Evolutionary conservation across 2,329 filamentous ascomycete genomes (phyloP), one percentile per base, ranked within the genome.

Genomic region (Samsoniella hepiali): DNA sequence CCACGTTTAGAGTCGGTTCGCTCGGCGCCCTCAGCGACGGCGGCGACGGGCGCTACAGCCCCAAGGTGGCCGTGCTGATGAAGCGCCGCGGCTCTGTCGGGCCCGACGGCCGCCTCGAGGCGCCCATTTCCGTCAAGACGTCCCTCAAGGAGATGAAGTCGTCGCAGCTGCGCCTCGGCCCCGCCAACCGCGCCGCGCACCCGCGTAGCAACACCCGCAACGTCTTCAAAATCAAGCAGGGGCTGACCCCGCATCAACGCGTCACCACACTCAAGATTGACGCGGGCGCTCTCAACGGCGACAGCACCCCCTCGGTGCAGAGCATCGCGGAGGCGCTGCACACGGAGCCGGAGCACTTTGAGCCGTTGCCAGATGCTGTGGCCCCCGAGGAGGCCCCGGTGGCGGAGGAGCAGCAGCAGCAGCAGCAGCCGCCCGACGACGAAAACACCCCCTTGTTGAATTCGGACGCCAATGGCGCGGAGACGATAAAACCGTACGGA

Each of bases 141-240:
- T 88, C 85, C 58, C 77, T 87, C 36, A 81, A 85, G 58, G 86
- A 89, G 58, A 85, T 88, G 77, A 82, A 80, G 69, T 81, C 86
- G 69, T 81, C 86, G 69, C 84, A 88, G 67, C 77, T 90, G 51
- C 87, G 86, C 67, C 82, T 90, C 0, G 87, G 87, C 0, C 88
- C 88, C 0, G 88, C 87, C 1, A 90, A 90, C 70, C 82, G 84
- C 27, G 88, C 88, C 6, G 82, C 83, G 17, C 86, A 87, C 62
- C 88, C 88, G 1, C 72, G 84, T 72, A 82, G 81, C 63, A 88
- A 86, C 1, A 81, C 82, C 22, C 84, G 83, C 22, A 83, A 85
- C 22, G 83, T 87, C 0, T 87, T 90, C 68, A 89, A 89, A 73
- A 87, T 90, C 68, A 90, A 90, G 75, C 76, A 78, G 67, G 77